Percentiles rank a stretch among this genome's conserved stretches.
Evolutionary conservation across 2,329 filamentous ascomycete genomes (phyloP).

Genomic region (Pseudogymnoascus sp.): DNA sequence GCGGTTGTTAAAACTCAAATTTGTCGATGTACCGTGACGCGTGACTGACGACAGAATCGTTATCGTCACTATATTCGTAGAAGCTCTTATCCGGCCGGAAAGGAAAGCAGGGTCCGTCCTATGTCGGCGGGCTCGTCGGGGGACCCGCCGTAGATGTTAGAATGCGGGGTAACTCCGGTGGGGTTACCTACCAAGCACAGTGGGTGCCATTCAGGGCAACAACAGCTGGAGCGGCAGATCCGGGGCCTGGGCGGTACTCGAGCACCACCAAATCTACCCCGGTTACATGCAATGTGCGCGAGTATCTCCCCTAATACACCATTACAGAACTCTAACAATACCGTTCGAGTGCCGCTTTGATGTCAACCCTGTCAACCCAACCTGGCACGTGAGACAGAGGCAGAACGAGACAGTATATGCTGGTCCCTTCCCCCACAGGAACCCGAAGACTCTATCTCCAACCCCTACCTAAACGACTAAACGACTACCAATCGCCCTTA

Average conservation of each 20-base stretch:
- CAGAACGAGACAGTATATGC: too few relatives aligned
- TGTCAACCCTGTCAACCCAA: background rate
- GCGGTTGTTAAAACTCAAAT: background rate
- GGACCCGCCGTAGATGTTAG: background rate
- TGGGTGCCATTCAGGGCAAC: too few relatives aligned
- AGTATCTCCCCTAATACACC: background rate
- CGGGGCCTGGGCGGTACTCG: too few relatives aligned
- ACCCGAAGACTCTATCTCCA: background rate
- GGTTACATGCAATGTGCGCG: too few relatives aligned
- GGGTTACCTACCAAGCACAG: background rate
- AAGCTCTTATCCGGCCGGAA: background rate
- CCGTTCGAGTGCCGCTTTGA: background rate
- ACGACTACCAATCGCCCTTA: background rate
- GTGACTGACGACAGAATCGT: background rate
- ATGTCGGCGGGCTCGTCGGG: too few relatives aligned
- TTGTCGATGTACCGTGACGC: background rate
- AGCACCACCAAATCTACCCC: background rate
- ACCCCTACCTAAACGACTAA: background rate
- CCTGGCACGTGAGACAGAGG: background rate
- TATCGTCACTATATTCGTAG: background rate
- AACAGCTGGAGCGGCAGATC: too few relatives aligned
- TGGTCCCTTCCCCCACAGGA: background rate
- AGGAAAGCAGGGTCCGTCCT: background rate
- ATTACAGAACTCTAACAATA: background rate
- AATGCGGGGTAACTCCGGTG: slow-evolving; percentile 5